Base-by-base conservation (phyloP, 352 stramenopile genomes). In the Peronospora farinosa region DNA sequence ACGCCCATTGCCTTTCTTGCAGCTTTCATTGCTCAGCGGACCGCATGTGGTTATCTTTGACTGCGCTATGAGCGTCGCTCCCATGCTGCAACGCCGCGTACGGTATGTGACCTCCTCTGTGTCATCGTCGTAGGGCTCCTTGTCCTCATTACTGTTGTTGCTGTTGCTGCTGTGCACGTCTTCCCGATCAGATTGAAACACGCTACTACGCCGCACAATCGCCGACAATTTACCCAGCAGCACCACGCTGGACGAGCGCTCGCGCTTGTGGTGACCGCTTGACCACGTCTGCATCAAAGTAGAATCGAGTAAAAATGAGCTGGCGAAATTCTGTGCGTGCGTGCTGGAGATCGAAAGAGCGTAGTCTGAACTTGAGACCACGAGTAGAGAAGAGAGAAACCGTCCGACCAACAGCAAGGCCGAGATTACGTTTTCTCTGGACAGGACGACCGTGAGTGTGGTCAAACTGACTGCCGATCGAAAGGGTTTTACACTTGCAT, bases 171-270 rank as follows among this genome's bases (percentile, higher is more conserved):
- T 48, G 7, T 42, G 41, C 15, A 7, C 56, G 30, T 67, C 53
- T 46, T 68, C 67, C n/a, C 48, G 37, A 16, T 67, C 59, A 2
- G 19, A 46, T 33, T 63, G 49, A n/a, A 64, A 65, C 9, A 74
- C 23, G 42, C 69, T 80, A 7, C 48, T 47, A 36, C 70, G 73
- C 16, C 70, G 67, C 36, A 84, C 65, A 11, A 78, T 78, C 38
- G 69, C 58, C 45, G 72, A 76, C 16, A 81, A 49, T 40, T 77
- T 76, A 55, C 71, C 66, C 10, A 74, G 56, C 30, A 74, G 43
- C 40, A 78, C 65, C 0, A 66, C 67, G 40, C 67, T 72, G 25
- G 67, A 78, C 16, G 68, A 75, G 45, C 57, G 62, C 35, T 67
- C 62, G 50, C 65, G 60, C 19, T 31, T 44, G 13, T 51, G 53